Conservation (phyloP, 164 flowering plant species). For the Magnolia changhungtana region DNA sequence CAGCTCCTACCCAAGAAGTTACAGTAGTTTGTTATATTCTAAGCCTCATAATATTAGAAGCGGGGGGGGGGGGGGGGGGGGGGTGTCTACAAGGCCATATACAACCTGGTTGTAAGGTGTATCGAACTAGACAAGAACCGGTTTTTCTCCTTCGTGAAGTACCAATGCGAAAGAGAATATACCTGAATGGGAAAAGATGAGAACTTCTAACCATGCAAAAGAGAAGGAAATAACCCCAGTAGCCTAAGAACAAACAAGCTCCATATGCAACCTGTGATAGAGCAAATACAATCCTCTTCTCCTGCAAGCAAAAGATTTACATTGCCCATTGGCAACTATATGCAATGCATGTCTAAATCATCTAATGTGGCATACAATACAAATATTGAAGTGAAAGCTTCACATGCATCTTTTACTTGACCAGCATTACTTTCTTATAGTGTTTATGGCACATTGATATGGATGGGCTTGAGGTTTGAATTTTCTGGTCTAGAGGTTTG, state of each 20-base stretch:
- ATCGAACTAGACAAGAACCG: slow-evolving; percentile 86
- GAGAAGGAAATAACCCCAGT: slow-evolving; percentile 83
- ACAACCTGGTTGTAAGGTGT: slow-evolving; percentile 95
- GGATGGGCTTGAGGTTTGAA: too few relatives aligned
- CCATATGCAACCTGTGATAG: slow-evolving; percentile 85
- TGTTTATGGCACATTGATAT: too few relatives aligned
- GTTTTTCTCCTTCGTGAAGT: slow-evolving; percentile 97
- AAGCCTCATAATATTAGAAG: neutral
- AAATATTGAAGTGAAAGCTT: too few relatives aligned
- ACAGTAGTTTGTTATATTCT: neutral
- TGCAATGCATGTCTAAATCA: too few relatives aligned
- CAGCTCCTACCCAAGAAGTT: neutral
- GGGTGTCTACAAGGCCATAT: slow-evolving; percentile 94
- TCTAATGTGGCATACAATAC: too few relatives aligned
- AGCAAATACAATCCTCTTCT: slow-evolving; percentile 67
- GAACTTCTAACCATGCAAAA: slow-evolving; percentile 31
- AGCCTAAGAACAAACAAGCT: slow-evolving; percentile 66
- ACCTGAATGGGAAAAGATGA: slow-evolving; percentile 87
- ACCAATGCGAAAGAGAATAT: slow-evolving; percentile 39
- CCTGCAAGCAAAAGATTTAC: slow-evolving; percentile 42
- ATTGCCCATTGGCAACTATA: neutral
- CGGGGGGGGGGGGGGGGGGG: too few relatives aligned
- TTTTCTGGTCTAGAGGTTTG: too few relatives aligned
- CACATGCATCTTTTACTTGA: too few relatives aligned
- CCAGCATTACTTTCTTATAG: too few relatives aligned